Evolutionary conservation across 257 asterid genomes (phyloP).

Genomic region (Capsicum rhomboideum): DNA sequence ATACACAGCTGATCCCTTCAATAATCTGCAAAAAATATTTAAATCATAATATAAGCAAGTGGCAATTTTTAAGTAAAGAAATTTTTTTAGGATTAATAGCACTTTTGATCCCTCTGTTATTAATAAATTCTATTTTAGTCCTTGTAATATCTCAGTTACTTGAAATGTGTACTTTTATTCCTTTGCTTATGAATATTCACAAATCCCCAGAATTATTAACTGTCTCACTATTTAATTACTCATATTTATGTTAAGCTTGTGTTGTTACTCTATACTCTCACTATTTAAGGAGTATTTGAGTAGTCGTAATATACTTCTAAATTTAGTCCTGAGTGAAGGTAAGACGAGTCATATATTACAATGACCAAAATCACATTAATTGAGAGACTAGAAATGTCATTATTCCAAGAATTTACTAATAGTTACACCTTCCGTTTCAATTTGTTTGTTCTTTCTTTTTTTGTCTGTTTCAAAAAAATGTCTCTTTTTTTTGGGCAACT

Average conservation of each 20-base stretch:
- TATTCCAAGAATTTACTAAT: background rate
- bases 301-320: background rate
- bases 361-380: background rate
- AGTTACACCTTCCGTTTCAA: too few relatives aligned
- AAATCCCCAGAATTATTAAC: too few relatives aligned
- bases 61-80: background rate
- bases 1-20: conserved; percentile 22
- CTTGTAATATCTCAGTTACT: background rate
- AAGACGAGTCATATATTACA: background rate
- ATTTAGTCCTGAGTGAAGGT: background rate
- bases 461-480: too few relatives aligned
- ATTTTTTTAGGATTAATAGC: background rate
- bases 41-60: background rate
- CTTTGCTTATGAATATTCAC: too few relatives aligned
- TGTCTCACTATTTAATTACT: too few relatives aligned
- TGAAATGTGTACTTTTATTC: too few relatives aligned
- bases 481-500: too few relatives aligned
- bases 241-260: too few relatives aligned
- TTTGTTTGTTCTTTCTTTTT: too few relatives aligned
- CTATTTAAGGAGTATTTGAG: too few relatives aligned
- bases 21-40: conserved; percentile 26
- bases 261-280: too few relatives aligned
- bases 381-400: background rate
- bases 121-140: background rate
- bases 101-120: background rate